Evolutionary conservation across 495 filamentous ascomycete genomes (phyloP).

Genomic region (Chlorociboria aeruginascens): DNA sequence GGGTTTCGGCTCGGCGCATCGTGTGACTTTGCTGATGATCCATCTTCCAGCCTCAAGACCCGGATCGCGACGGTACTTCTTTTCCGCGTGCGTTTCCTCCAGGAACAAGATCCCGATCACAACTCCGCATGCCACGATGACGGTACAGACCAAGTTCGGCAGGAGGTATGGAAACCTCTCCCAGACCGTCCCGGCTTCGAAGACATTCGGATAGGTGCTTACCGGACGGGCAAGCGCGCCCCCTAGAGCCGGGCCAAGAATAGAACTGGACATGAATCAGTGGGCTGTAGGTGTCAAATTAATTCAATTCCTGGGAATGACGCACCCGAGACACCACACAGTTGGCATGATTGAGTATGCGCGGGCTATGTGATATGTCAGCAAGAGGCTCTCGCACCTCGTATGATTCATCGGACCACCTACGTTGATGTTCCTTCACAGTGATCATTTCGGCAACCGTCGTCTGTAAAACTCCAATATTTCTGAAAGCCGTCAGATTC

Average conservation of each 20-base stretch:
- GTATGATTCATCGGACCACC: slow-evolving; percentile 18
- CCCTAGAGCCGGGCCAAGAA: slow-evolving; percentile 83
- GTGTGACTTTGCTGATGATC: slow-evolving; percentile 35
- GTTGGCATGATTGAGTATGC: slow-evolving; percentile 97
- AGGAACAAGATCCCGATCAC: slow-evolving; percentile 78
- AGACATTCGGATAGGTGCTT: slow-evolving; percentile 65
- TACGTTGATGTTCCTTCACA: slow-evolving; percentile 81
- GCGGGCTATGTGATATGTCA: slow-evolving; percentile 39
- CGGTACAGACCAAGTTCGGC: slow-evolving; percentile 83
- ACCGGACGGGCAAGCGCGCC: slow-evolving; percentile 82
- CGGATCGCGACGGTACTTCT: slow-evolving; percentile 61
- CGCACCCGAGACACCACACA: slow-evolving; percentile 86
- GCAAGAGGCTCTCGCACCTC: neutral
- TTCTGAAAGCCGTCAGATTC: slow-evolving; percentile 14
- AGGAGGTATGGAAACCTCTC: slow-evolving; percentile 83
- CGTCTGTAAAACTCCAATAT: slow-evolving; percentile 64
- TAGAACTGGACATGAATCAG: slow-evolving; percentile 36
- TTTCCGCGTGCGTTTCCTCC: slow-evolving; percentile 87
- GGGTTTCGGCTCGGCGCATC: slow-evolving; percentile 9
- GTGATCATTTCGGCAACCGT: slow-evolving; percentile 90
- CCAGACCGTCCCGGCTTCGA: slow-evolving; percentile 62
- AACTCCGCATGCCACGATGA: slow-evolving; percentile 65
- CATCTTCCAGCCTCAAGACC: slow-evolving; percentile 69
- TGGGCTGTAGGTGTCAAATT: neutral
- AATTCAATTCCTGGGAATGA: neutral